Base-by-base conservation (phyloP, 2,329 filamentous ascomycete species). In the Sporothrix phasma region DNA sequence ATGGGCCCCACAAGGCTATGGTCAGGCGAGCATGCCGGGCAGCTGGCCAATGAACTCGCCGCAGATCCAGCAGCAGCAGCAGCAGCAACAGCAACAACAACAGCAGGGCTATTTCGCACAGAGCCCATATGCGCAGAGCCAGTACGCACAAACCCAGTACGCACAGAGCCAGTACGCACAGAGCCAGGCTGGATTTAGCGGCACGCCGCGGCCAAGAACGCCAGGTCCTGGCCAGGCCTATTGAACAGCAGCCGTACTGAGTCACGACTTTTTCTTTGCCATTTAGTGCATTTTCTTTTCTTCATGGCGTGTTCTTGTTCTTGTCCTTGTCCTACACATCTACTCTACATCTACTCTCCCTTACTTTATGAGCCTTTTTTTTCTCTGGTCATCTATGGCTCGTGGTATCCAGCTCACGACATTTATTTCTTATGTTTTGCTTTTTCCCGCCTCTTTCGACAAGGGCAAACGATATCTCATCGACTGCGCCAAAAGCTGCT, bases 181-280 rank as follows among this genome's bases (percentile, higher is more conserved):
- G 41, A 72, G 70, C 29, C 69, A 70, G n/a, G 51, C 51, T n/a
- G 49, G 49, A 13, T 70, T 71, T 2, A 43, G 58, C 41, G 24
- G 59, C 8, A 39, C 66, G 37, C 45, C 64, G 11, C 60, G 64
- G 1, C 49, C 61, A 8, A 51, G 64, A 22, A 67, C 65, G 1
- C 62, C 66, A 0, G 65, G 69, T n/a, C 63, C 69, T 1, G 73
- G 72, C 11, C 72, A 74, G 62, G 72, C 73, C 60, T 72, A 73
- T 54, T 54, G 6, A 17, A 54, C 5, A 13, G 31, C 2, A 1
- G 15, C 5, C 19, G 24, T 24, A 24, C 8, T 13, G 3, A 43
- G n/a, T 13, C 10, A 22, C 8, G 19, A 22, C 45, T 3, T 22
- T 26, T 13, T 17, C 8, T 13, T 1, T 29, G 24, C 6, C 15